phyloP scores from a whole-genome alignment of 179 eudicot species.

The Camellia oleifera region DNA sequence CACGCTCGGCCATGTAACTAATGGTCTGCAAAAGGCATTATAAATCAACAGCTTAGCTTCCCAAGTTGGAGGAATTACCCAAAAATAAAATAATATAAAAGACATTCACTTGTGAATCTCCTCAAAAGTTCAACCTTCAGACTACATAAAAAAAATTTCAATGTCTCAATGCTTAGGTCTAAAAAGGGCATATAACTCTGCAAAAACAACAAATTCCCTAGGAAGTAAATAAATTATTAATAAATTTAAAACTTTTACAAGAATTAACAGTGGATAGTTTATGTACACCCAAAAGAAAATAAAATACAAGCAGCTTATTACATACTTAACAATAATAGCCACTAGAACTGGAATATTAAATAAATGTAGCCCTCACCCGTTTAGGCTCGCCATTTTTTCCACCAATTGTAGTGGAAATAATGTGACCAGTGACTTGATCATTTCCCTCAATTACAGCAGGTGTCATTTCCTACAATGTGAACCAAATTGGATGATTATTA shows the following conservation, averaged over 20 bases:
- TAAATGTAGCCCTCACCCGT: conserved; percentile 40
- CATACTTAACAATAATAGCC: conserved; percentile 5
- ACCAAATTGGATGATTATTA: conserved; percentile 18
- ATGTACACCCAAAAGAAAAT: not conserved
- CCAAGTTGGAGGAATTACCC: not conserved
- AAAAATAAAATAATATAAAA: not conserved
- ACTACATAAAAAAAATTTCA: not conserved
- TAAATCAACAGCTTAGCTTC: conserved; percentile 10
- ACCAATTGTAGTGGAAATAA: conserved; percentile 90
- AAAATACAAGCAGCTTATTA: not conserved
- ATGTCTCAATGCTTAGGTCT: not conserved
- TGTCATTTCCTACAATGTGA: conserved; percentile 70
- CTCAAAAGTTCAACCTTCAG: not conserved
- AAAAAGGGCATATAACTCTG: not conserved
- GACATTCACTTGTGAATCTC: not conserved
- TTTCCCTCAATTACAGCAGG: conserved; percentile 73
- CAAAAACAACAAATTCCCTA: not conserved
- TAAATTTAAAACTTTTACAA: not conserved
- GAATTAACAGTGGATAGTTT: not conserved
- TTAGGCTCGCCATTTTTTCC: conserved; percentile 98
- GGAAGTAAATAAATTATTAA: not conserved
- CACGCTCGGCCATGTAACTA: conserved; percentile 93
- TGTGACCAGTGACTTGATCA: conserved; percentile 90
- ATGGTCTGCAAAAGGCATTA: conserved; percentile 57
- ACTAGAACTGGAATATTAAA: not conserved